Conservation (phyloP, 768 basidiomycete species). For the Mycena polygramma region DNA sequence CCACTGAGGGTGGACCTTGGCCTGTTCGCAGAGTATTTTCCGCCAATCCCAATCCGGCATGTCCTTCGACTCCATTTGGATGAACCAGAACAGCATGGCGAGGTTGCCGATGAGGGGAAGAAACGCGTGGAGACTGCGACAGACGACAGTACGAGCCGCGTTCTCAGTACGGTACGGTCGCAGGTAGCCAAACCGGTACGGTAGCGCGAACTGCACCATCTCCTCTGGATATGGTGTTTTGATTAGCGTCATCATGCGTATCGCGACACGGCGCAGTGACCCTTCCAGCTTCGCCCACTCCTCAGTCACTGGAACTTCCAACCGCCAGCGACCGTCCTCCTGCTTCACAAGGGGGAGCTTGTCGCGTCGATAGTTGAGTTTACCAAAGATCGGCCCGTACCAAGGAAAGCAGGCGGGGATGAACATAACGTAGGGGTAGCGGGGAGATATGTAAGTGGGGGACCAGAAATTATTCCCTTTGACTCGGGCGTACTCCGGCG, state of each 20-base stretch:
- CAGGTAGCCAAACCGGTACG: background rate
- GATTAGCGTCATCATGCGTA: too few relatives aligned
- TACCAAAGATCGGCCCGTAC: background rate
- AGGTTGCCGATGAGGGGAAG: background rate
- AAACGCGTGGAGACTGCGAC: background rate
- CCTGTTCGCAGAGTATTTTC: background rate
- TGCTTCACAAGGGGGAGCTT: background rate
- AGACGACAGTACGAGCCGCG: background rate
- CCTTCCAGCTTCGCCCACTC: background rate
- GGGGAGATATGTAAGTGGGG: too few relatives aligned
- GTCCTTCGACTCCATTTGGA: too few relatives aligned
- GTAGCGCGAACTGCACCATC: too few relatives aligned
- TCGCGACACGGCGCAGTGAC: too few relatives aligned
- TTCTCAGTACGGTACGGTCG: background rate
- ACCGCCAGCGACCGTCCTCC: background rate
- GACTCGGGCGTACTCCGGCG: background rate
- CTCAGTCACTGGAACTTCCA: background rate
- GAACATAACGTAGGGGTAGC: too few relatives aligned
- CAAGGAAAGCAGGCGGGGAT: too few relatives aligned
- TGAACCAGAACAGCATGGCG: background rate
- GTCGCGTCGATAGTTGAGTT: background rate
- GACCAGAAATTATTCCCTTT: background rate
- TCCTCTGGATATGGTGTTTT: too few relatives aligned
- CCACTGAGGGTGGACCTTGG: slow-evolving; percentile 23
- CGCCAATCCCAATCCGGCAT: slow-evolving; percentile 18